Conservation (phyloP, 1,139 yeast species). For the Saccharomyces hybrid region DNA sequence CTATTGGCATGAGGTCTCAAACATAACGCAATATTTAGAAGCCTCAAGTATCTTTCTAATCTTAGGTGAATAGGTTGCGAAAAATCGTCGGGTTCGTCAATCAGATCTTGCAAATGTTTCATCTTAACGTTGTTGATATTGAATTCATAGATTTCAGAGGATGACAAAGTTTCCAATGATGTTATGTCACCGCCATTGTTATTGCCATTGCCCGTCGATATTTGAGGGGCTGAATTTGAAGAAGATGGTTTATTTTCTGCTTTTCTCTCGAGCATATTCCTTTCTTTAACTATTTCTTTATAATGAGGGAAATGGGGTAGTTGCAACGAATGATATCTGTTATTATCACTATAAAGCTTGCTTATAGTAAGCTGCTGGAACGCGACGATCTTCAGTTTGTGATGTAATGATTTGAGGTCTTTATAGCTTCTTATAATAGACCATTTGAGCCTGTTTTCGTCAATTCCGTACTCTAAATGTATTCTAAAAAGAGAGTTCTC, state of each 20-base stretch:
- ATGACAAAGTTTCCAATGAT: constrained; percentile 4
- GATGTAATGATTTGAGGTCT: constrained; percentile 64
- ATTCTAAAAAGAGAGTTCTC: constrained; percentile 42
- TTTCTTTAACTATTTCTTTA: constrained; percentile 13
- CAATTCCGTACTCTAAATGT: constrained; percentile 84
- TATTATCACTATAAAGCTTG: constrained; percentile 21
- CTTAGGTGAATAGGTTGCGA: constrained; percentile 27
- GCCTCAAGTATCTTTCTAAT: constrained; percentile 57
- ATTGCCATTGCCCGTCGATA: not conserved
- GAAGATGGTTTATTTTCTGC: not conserved
- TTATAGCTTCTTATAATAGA: constrained; percentile 62
- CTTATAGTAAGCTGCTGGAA: constrained; percentile 33
- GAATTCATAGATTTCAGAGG: constrained; percentile 11
- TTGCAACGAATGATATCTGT: constrained; percentile 20
- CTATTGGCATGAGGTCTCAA: constrained; percentile 77
- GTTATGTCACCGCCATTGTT: not conserved
- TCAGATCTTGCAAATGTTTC: constrained; percentile 28
- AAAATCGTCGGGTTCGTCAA: constrained; percentile 25
- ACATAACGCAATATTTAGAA: constrained; percentile 50
- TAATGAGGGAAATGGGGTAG: constrained; percentile 31
- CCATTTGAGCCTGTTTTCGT: constrained; percentile 76
- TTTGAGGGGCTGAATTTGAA: constrained; percentile 1
- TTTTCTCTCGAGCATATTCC: not conserved
- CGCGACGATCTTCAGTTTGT: constrained; percentile 49
- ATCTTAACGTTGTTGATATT: constrained; percentile 20